These are phyloP conservation scores for Aspergillus taichungensis DNA, from an alignment of 495 filamentous ascomycete species.

Conservation along the genomic window DNA sequence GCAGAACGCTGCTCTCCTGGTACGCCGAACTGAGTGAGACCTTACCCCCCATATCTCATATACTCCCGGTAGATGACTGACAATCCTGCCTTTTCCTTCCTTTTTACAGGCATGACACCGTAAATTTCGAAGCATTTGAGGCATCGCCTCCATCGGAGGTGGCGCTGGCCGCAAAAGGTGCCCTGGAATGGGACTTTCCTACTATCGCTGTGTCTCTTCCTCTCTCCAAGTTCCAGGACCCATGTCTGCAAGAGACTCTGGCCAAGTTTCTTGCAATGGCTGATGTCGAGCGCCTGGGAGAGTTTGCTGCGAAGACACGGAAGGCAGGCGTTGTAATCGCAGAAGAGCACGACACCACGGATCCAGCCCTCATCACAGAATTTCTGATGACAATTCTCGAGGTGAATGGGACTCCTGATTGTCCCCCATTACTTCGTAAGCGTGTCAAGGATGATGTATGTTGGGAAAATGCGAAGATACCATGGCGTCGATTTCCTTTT, in stretches of 20 bases:
- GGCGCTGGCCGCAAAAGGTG: constrained; percentile 32
- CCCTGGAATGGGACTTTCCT: constrained; percentile 41
- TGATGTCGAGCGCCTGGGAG: constrained; percentile 44
- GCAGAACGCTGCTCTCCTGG: constrained; percentile 49
- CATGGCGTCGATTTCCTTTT: constrained; percentile 48
- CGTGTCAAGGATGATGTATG: constrained; percentile 51
- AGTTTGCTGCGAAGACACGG: constrained; percentile 36
- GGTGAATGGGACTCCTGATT: constrained; percentile 31
- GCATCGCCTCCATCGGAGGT: constrained; percentile 39
- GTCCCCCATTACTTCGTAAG: constrained; percentile 37
- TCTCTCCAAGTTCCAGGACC: constrained; percentile 23
- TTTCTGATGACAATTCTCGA: constrained; percentile 50
- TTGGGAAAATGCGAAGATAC: constrained; percentile 32
- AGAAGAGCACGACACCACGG: constrained; percentile 47
- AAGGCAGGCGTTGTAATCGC: constrained; percentile 39
- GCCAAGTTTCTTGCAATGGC: constrained; percentile 50
- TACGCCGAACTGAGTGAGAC: constrained; percentile 36
- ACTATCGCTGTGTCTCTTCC: constrained; percentile 31
- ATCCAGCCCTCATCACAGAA: constrained; percentile 45
- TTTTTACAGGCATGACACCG: constrained; percentile 1
- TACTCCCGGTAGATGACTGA: not conserved
- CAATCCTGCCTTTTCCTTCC: not conserved
- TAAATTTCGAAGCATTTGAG: constrained; percentile 50
- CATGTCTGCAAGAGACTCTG: constrained; percentile 38
- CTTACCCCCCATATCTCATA: not conserved